Evolutionary conservation across 1,139 yeast species (phyloP), one percentile per base, ranked within the genome.

Genomic region (Hansenula lynferdii): DNA sequence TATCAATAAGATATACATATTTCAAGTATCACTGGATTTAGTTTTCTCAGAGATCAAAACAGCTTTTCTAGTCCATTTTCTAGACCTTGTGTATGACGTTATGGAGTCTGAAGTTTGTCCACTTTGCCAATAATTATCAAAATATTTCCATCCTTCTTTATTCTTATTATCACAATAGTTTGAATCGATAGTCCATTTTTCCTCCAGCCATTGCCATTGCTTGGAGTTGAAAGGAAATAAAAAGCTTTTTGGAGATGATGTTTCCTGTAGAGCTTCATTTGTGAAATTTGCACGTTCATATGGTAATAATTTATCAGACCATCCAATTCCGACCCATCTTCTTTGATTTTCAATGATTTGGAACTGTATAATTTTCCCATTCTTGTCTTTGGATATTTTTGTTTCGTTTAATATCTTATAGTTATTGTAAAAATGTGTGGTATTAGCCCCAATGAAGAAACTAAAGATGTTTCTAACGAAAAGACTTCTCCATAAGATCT

Each of bases 251-350:
- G 74, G 65, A 0, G 70, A 61, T 2, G 61, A 51, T 12, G 61
- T 53, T 20, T 58, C 57, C 37, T 64, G 60, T n/a, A 75, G 61
- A 9, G 65, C 58, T 23, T 61, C 68, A 43, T 65, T 70, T 31
- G 80, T 74, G 48, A 61, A 77, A 26, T 66, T 62, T 1, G 73
- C 50, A 28, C 82, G 52, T 46, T 78, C 85, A 40, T 65, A 62
- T 1, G 83, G 82, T 14, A 77, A 52, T 30, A 76, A 51, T 27
- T 64, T 60, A 36, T 68, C 65, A 29, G 72, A 61, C 84, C 84
- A 78, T 6, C 84, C 85, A 17, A 77, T 43, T 0, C 80, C 83
- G 5, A 77, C 37, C 83, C 84, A 77, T 38, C 83, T 61, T 49
- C 85, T 63, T 52, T 79, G 79, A 48, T 78, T 74, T 47, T 79